These are phyloP conservation scores for Euphorbia tirucalli DNA, from an alignment of 345 rosid genomes.

Conservation along the genomic window DNA sequence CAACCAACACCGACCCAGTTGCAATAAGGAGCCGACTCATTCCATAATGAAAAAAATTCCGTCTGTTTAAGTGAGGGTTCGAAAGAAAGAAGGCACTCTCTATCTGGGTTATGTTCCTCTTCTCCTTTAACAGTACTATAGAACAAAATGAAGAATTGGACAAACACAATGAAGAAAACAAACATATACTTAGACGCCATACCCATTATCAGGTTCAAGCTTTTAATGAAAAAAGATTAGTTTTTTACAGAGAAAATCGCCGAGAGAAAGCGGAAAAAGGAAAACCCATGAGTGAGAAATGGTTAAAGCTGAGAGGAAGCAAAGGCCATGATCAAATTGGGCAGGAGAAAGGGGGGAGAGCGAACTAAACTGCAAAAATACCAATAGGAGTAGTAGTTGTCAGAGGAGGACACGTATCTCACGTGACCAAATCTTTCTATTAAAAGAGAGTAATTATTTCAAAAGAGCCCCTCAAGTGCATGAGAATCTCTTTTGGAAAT, in stretches of 20 bases:
- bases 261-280: neutral
- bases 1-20: constrained; percentile 79
- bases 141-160: constrained; percentile 9
- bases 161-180: constrained; percentile 17
- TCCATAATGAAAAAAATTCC: constrained; percentile 58
- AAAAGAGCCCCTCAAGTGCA: neutral
- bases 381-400: constrained; percentile 1
- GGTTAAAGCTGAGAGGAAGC: constrained; percentile 24
- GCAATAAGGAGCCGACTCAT: constrained; percentile 41
- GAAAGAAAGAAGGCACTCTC: constrained; percentile 43
- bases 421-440: constrained; percentile 43
- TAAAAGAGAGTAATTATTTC: constrained; percentile 30
- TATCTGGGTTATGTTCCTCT: constrained; percentile 35
- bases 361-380: neutral
- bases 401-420: constrained; percentile 43
- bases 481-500: neutral
- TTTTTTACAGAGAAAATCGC: neutral
- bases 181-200: constrained; percentile 30
- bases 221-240: neutral
- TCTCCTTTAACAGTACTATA: constrained; percentile 18
- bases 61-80: constrained; percentile 45
- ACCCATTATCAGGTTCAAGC: neutral
- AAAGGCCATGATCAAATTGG: no score
- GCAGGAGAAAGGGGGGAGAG: constrained; percentile 15
- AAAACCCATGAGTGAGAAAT: constrained; percentile 5